Evolutionary conservation across 2,329 filamentous ascomycete species (phyloP), one percentile per base, ranked within the genome.

Genomic region (Ilyonectria robusta): DNA sequence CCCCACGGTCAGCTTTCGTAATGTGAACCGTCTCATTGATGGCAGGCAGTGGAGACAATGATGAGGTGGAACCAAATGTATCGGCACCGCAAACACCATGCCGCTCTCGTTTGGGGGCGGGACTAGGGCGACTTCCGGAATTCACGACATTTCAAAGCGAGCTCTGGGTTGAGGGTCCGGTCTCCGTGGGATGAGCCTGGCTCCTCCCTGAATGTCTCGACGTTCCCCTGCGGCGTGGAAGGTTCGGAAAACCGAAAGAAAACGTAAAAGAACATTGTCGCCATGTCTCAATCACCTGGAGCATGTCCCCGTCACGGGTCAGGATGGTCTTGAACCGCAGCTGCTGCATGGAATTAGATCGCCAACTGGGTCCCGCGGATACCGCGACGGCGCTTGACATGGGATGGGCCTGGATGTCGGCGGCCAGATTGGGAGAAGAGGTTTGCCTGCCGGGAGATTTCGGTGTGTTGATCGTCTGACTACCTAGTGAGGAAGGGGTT

Each of bases 181-280:
- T 31, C 23, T 44, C 48, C 48, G 17, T 50, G 55, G 59, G 62
- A 15, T 33, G n/a, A 23, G n/a, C 55, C 48, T 26, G 58, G 19
- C 21, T 42, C 46, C 51, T 64, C 61, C 21, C 46, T 55, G 46
- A 55, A 62, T 67, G 58, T 63, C 59, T 72, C 47, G 5, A 33
- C 11, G 13, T 53, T 19, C 29, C 37, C 56, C 26, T 48, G 29
- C 40, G 2, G 23, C 47, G 40, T 60, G 33, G 42, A 17, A 11
- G 19, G 33, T 23, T 50, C 21, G 40, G 17, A 19, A 51, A 10
- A 35, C n/a, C 23, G 40, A 6, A 23, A n/a, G 50, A 21, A 10
- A 35, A 19, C 29, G 7, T 10, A 35, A 29, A n/a, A 29, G 31
- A 6, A 6, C 15, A 19, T 42, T n/a, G 15, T 19, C 17, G 19